Evolutionary conservation across 2,329 filamentous ascomycete species (phyloP).

Genomic region (Trichoderma sp.): DNA sequence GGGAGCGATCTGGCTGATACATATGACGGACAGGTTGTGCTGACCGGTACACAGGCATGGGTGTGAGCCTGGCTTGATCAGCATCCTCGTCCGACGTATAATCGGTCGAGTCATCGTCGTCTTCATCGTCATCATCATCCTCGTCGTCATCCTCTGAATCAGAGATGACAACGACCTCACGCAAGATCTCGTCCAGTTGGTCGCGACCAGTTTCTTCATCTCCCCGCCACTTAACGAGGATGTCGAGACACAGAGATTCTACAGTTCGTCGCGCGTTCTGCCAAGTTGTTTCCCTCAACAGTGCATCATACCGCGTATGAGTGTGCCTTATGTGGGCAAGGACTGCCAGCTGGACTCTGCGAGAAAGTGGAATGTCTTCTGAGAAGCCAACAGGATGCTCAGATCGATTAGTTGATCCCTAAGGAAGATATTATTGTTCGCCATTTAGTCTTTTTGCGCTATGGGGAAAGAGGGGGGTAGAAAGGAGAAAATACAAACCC

Average conservation of each 20-base stretch:
- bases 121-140: slow-evolving; percentile 47
- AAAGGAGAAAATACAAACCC: slow-evolving; percentile 42
- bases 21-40: not conserved
- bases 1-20: not conserved
- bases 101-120: slow-evolving; percentile 38
- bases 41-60: slow-evolving; percentile 13
- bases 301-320: slow-evolving; percentile 63
- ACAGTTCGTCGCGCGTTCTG: slow-evolving; percentile 59
- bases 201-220: slow-evolving; percentile 67
- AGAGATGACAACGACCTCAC: slow-evolving; percentile 66
- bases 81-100: slow-evolving; percentile 29
- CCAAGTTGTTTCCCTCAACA: slow-evolving; percentile 58
- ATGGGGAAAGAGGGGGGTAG: not conserved
- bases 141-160: slow-evolving; percentile 51
- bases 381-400: slow-evolving; percentile 58
- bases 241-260: slow-evolving; percentile 59
- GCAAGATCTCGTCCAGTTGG: slow-evolving; percentile 63
- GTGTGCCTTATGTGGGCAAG: slow-evolving; percentile 64
- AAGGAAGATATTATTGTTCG: slow-evolving; percentile 21
- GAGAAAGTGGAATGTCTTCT: slow-evolving; percentile 53
- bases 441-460: not conserved
- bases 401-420: slow-evolving; percentile 52
- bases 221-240: slow-evolving; percentile 69
- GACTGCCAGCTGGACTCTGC: slow-evolving; percentile 62
- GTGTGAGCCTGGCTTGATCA: slow-evolving; percentile 20